These are phyloP conservation scores for Urtica urens DNA, from an alignment of 306 rosid species.

Conservation along the genomic window DNA sequence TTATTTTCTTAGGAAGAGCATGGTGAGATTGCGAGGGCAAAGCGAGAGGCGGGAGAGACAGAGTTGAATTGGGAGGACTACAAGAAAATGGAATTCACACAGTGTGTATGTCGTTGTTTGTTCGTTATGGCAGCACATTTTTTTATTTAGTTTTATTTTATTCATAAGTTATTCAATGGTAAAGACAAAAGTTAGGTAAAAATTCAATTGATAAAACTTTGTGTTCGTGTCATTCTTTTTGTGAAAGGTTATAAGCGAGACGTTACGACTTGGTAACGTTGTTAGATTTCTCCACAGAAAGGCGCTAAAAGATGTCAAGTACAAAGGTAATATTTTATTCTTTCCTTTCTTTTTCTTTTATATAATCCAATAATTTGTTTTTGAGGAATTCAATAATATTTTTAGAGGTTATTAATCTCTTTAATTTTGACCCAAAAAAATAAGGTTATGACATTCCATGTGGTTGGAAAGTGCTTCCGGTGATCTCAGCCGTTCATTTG, in stretches of 20 bases:
- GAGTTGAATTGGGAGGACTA: constrained; percentile 90
- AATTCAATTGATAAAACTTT: background rate
- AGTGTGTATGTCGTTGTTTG: constrained; percentile 51
- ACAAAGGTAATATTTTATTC: constrained; percentile 44
- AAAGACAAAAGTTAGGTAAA: background rate
- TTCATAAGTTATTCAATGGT: too few relatives aligned
- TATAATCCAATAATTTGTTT: background rate
- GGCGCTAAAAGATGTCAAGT: constrained; percentile 71
- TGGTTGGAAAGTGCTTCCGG: constrained; percentile 99
- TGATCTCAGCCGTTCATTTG: constrained; percentile 87
- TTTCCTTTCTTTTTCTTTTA: background rate
- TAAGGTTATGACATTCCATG: constrained; percentile 97
- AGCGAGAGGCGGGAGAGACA: constrained; percentile 51
- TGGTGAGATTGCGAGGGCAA: constrained; percentile 50
- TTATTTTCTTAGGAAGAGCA: constrained; percentile 56
- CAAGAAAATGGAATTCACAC: constrained; percentile 88
- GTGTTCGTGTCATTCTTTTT: background rate
- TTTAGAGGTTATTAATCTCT: too few relatives aligned
- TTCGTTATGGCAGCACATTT: background rate
- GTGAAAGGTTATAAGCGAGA: constrained; percentile 86
- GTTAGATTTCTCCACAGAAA: constrained; percentile 96
- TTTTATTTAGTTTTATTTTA: background rate
- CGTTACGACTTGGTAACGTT: constrained; percentile 85
- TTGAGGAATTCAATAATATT: too few relatives aligned
- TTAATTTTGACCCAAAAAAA: constrained; percentile 18